These are phyloP conservation scores for Verticillium dahliae DNA, from an alignment of 2,329 filamentous ascomycete genomes.

Conservation along the genomic window DNA sequence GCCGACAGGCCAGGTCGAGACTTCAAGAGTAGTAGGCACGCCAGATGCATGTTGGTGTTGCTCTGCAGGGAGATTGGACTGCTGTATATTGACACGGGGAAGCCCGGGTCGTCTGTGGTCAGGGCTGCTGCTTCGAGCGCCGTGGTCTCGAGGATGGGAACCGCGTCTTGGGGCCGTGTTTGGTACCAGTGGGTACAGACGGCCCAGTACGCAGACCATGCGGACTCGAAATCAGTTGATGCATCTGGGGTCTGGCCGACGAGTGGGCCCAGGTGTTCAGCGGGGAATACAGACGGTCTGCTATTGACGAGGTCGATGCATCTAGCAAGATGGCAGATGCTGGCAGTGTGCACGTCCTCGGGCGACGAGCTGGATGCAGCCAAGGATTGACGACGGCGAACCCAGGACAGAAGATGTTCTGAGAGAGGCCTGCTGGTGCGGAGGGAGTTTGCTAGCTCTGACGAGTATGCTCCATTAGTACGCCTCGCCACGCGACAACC, in stretches of 20 bases:
- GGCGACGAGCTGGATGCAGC: not conserved
- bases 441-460: not conserved
- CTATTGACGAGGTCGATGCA: not conserved
- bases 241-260: not conserved
- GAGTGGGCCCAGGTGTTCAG: not conserved
- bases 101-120: not conserved
- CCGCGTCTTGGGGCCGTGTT: not conserved
- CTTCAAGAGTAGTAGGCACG: not conserved
- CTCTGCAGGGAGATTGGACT: not conserved
- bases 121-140: not conserved
- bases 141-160: not conserved
- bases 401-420: not conserved
- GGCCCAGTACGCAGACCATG: not conserved
- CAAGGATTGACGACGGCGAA: not conserved
- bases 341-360: not conserved
- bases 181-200: not conserved
- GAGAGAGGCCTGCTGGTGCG: not conserved
- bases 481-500: not conserved
- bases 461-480: not conserved
- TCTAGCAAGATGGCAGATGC: not conserved
- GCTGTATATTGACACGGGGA: not conserved
- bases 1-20: not conserved
- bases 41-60: not conserved
- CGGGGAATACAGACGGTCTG: not conserved
- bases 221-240: not conserved